These are phyloP conservation scores for Vaccinium vitisidaea DNA, from an alignment of 148 eudicot species.

Conservation along the genomic window DNA sequence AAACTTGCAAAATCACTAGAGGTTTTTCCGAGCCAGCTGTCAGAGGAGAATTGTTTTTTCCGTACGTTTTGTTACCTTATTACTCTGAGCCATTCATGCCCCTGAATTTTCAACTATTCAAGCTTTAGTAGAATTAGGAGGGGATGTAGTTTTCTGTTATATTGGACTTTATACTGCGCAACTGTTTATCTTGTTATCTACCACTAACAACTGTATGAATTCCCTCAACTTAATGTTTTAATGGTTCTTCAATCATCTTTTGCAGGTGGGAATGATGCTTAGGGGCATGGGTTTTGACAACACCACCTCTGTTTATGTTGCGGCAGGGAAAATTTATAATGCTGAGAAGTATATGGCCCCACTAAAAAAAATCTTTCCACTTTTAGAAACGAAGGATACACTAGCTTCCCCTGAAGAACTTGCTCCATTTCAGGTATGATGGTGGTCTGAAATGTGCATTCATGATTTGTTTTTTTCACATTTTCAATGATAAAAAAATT, in stretches of 20 bases:
- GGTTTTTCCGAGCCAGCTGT: not conserved
- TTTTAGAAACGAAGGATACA: slow-evolving; percentile 76
- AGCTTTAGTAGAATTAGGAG: not conserved
- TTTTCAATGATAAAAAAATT: not conserved
- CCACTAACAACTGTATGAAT: not conserved
- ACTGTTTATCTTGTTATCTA: not conserved
- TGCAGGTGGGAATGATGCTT: slow-evolving; percentile 98
- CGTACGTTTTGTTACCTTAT: not conserved
- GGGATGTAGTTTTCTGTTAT: not conserved
- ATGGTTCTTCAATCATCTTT: not conserved
- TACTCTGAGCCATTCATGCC: slow-evolving; percentile 10
- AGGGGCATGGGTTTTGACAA: slow-evolving; percentile 98
- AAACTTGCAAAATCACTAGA: not conserved
- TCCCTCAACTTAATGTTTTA: not conserved
- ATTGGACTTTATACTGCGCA: not conserved
- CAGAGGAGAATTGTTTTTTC: not conserved
- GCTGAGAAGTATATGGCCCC: slow-evolving; percentile 95
- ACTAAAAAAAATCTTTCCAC: slow-evolving; percentile 78
- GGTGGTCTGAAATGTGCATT: not conserved
- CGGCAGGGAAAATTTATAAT: slow-evolving; percentile 86
- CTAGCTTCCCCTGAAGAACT: slow-evolving; percentile 87
- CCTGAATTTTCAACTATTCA: not conserved
- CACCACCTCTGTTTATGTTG: slow-evolving; percentile 76
- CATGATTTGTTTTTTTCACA: not conserved
- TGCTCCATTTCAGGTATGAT: slow-evolving; percentile 73